Evolutionary conservation across 331 rosid species (phyloP), one percentile per base, ranked within the genome.

Genomic region (Quercus tomentella): DNA sequence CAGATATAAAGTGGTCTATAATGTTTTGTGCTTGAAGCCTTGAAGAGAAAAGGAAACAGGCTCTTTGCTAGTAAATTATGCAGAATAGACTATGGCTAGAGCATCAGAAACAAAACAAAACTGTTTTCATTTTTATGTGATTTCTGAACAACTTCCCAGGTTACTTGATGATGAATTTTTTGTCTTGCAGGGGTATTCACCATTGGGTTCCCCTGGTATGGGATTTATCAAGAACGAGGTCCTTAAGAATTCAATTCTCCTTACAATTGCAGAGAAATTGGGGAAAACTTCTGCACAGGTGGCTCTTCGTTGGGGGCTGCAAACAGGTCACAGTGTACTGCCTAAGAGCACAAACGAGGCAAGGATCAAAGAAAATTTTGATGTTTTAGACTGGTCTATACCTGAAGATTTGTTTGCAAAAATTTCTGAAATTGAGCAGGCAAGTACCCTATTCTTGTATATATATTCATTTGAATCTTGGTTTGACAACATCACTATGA

Each of bases 231-330:
- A 33, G 77, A 83, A 70, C 72, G 77, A 86, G 14, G 45, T 93
- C 6, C 87, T 91, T 31, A 71, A 84, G 79, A 80, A 83, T 76
- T 86, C 74, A 56, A 56, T 72, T 74, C 72, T 91, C 74, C 76
- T 35, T 20, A 25, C 37, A 21, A 73, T 76, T 16, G 91, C 92
- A 11, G 90, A 91, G 75, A 86, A 86, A 51, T 60, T 90, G 22
- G 87, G 93, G 76, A 92, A 88, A 68, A 85, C 93, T 35, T 88
- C 92, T 3, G 96, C 93, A 0, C 96, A 90, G 68, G 85, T 90
- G 66, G 89, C 92, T 76, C 93, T 90, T 70, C 81, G 91, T 14
- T 93, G 97, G 97, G 98, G 97, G 35, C 79, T 91, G 2, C 92
- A 93, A 77, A 83, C 83, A 79, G 92, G 93, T 77, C 93, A 93